Conservation (phyloP, 176 grass and related monocot genomes). For the Pontederia paniculata region DNA sequence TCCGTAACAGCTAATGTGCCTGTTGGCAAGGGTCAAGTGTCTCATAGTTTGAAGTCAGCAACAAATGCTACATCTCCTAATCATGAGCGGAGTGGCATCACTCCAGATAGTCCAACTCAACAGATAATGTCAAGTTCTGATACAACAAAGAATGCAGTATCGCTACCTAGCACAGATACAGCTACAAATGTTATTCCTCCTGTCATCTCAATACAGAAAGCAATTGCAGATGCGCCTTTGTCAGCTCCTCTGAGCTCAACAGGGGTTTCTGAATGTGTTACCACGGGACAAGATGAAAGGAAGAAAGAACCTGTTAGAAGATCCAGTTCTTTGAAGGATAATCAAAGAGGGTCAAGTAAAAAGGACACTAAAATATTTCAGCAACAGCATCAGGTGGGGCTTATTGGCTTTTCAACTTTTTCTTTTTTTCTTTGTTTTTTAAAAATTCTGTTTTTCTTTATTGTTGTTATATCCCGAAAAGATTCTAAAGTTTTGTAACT, state of each 20-base stretch:
- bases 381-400: constrained; percentile 42
- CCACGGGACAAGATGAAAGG: constrained; percentile 30
- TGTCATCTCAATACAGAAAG: neutral
- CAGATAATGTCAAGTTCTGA: neutral
- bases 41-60: neutral
- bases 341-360: constrained; percentile 32
- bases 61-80: neutral
- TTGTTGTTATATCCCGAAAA: neutral
- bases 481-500: no score
- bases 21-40: neutral
- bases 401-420: neutral
- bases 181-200: neutral
- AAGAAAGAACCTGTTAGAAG: constrained; percentile 37
- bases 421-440: constrained; percentile 3
- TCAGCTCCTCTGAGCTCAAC: neutral
- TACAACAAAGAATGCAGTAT: neutral
- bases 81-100: neutral
- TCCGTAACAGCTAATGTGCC: constrained; percentile 30
- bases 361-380: constrained; percentile 32
- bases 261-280: constrained; percentile 1
- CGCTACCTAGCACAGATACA: neutral
- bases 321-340: constrained; percentile 52
- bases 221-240: constrained; percentile 2
- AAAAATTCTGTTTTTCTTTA: constrained; percentile 9
- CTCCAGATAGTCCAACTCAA: neutral